A percentile compares a stretch with the other conserved stretches of the same genome.
These are phyloP conservation scores for maize (Zea mays) DNA, from an alignment of 176 grass and related monocot species.

Conservation along the genomic window Zm-B73-REFERENCE-NAM-5.0 NC_050099.1:221639001-221639500, in stretches of 20 bases:
- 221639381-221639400: neutral
- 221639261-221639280: neutral
- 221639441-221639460: neutral
- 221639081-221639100: neutral
- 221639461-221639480: neutral
- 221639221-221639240: neutral
- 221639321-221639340: neutral
- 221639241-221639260: neutral
- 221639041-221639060: neutral
- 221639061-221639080: neutral
- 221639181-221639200: neutral
- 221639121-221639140: neutral
- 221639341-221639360: neutral
- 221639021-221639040: neutral
- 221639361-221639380: neutral
- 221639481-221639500: neutral
- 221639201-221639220: neutral
- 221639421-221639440: neutral
- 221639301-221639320: neutral
- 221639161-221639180: neutral
- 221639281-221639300: neutral
- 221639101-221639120: no score
- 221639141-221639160: neutral
- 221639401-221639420: neutral
- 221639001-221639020: neutral